Evolutionary conservation across 257 asterid species (phyloP), one percentile per base, ranked within the genome.

Genomic region (Linderniella brevidens): DNA sequence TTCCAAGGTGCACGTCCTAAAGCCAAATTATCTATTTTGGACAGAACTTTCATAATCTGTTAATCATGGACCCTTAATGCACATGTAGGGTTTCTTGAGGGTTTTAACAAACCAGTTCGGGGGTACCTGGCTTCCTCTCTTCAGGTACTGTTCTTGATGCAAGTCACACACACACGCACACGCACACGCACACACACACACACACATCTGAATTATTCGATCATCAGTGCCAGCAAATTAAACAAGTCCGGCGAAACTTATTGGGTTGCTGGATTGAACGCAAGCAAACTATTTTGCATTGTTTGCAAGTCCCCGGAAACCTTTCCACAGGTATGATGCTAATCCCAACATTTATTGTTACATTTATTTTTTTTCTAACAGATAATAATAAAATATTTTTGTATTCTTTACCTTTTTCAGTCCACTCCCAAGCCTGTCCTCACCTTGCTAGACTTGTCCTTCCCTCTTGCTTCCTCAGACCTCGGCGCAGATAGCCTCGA

Each of bases 391-490:
- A 37, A 6, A 39, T 11, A 39, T 39, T 11, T 39, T 10, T 39
- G 13, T 11, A 39, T 39, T 39, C 43, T 39, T 11, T 37, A 19
- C 20, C 54, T 63, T 16, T 58, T 62, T 19, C 92, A 90, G 99
- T 67, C 71, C 63, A 59, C 83, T 65, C 87, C 96, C 41, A 90
- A 85, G 77, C 96, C 96, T 50, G 64, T 81, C 58, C 86, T 81
- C 60, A 76, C 86, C 58, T 64, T 81, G 68, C 61, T 81, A 49
- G 99, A 85, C 77, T 76, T 81, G 64, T 79, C 93, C 50, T 73
- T 90, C 62, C 94, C 96, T 44, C 87, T 85, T 53, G 93, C 96
- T 59, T 63, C 93, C 46, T 90, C 98, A 55, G 96, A 90, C 63
- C 88, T 90, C 16, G 96, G 96, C 49, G 94, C 96, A 19, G 98